phyloP scores from a whole-genome alignment of 306 rosid species.

The Fragaria iinumae region DNA sequence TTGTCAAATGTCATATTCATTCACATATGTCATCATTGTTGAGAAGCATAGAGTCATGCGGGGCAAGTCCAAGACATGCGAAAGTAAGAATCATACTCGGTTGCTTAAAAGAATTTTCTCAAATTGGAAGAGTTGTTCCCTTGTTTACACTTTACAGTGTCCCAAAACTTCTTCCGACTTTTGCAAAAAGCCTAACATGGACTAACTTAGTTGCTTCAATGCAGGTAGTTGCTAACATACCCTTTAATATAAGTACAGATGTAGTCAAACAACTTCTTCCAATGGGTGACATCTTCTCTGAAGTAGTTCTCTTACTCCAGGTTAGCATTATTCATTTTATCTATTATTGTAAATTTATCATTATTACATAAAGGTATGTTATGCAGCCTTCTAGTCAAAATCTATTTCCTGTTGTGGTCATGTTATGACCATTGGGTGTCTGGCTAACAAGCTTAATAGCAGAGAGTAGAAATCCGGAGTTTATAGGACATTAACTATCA shows the following conservation, averaged over 20 bases:
- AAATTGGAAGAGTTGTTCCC: background rate
- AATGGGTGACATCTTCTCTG: conserved; percentile 88
- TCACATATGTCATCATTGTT: conserved; percentile 55
- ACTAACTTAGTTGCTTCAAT: conserved; percentile 18
- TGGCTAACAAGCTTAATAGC: background rate
- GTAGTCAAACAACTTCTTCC: conserved; percentile 86
- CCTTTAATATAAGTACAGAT: conserved; percentile 81
- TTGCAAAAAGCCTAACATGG: background rate
- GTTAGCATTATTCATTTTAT: conserved; percentile 34
- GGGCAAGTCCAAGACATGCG: conserved; percentile 49
- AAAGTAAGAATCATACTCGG: conserved; percentile 55
- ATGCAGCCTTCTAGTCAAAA: background rate
- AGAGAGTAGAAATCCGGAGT: background rate
- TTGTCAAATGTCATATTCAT: conserved; percentile 69
- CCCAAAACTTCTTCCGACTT: background rate
- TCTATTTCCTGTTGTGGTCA: background rate
- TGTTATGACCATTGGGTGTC: background rate
- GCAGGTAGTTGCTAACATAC: conserved; percentile 88
- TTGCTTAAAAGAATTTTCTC: background rate
- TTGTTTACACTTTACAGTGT: background rate
- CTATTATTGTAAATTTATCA: background rate
- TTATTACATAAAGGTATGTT: background rate
- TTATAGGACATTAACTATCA: background rate
- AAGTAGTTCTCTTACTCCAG: conserved; percentile 82
- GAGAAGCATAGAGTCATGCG: conserved; percentile 31